Percentiles rank a stretch among this genome's conserved stretches.
phyloP scores from a whole-genome alignment of 306 rosid genomes.

The Trifolium pratense region DNA sequence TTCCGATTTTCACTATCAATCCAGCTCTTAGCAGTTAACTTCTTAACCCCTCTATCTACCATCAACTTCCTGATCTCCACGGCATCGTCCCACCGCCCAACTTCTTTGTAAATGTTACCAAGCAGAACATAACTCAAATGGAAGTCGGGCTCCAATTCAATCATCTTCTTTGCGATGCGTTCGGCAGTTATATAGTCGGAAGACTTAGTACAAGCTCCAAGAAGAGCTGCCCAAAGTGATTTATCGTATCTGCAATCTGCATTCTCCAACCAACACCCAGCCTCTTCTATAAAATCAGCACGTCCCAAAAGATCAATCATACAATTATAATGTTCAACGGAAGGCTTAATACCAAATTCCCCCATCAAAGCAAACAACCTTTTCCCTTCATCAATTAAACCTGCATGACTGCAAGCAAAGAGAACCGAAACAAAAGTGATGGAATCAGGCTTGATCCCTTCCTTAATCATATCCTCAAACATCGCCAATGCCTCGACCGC shows the following conservation, averaged over 20 bases:
- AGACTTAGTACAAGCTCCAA: conserved; percentile 81
- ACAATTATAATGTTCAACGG: conserved; percentile 82
- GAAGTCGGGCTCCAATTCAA: conserved; percentile 65
- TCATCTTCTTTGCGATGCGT: conserved; percentile 82
- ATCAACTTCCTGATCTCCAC: conserved; percentile 67
- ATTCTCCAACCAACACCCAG: conserved; percentile 68
- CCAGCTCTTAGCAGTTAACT: conserved; percentile 87
- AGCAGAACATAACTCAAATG: conserved; percentile 84
- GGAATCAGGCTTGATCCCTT: conserved; percentile 69
- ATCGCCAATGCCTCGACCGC: conserved; percentile 63
- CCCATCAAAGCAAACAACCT: conserved; percentile 60
- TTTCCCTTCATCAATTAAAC: conserved; percentile 82
- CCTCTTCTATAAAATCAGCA: conserved; percentile 82
- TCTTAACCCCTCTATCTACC: conserved; percentile 80
- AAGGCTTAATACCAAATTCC: conserved; percentile 66
- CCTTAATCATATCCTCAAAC: conserved; percentile 66
- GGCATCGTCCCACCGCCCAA: conserved; percentile 87
- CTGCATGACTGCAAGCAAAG: conserved; percentile 91
- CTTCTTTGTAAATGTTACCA: conserved; percentile 72
- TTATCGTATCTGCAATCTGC: conserved; percentile 68
- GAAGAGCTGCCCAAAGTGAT: conserved; percentile 83
- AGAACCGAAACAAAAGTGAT: conserved; percentile 77
- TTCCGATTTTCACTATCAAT: conserved; percentile 50
- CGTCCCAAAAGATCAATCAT: conserved; percentile 88
- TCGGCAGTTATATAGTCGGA: conserved; percentile 66